A percentile compares a stretch with the other conserved stretches of the same genome.
Conservation (phyloP, 768 basidiomycete species). For the Phaeolepiota aurea region DNA sequence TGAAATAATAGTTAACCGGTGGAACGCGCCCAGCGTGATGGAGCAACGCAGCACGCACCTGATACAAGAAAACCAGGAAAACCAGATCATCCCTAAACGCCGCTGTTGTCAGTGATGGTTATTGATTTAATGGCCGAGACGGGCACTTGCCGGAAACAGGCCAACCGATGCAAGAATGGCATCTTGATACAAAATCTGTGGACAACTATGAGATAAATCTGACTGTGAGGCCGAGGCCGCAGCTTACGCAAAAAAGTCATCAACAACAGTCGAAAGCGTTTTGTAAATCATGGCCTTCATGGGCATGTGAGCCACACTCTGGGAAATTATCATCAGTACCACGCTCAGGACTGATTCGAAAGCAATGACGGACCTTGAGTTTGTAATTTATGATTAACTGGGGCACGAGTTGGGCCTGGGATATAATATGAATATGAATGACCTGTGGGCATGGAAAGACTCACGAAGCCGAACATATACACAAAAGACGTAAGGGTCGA, state of each 20-base stretch:
- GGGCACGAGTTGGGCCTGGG: conserved; percentile 75
- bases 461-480: conserved; percentile 96
- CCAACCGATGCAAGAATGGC: conserved; percentile 89
- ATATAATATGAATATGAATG: conserved; percentile 9
- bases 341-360: conserved; percentile 6
- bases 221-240: conserved; percentile 3
- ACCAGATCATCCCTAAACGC: conserved; percentile 68
- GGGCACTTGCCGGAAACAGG: conserved; percentile 58
- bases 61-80: conserved; percentile 88
- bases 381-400: conserved; percentile 97
- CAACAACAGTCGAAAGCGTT: conserved; percentile 81
- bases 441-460: conserved; percentile 24
- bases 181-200: conserved; percentile 90
- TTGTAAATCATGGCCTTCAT: conserved; percentile 99
- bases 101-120: conserved; percentile 13
- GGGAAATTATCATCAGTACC: no score
- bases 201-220: conserved; percentile 8
- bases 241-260: conserved; percentile 84
- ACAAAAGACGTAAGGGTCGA: conserved; percentile 89
- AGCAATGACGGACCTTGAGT: conserved; percentile 59
- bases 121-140: conserved; percentile 11
- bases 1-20: conserved; percentile 21
- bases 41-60: conserved; percentile 41
- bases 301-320: conserved; percentile 97
- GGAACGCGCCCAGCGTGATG: not conserved